Evolutionary conservation across 805 yeast species (phyloP), one percentile per base, ranked within the genome.

Genomic region (Wickerhamiella kazuoi): DNA sequence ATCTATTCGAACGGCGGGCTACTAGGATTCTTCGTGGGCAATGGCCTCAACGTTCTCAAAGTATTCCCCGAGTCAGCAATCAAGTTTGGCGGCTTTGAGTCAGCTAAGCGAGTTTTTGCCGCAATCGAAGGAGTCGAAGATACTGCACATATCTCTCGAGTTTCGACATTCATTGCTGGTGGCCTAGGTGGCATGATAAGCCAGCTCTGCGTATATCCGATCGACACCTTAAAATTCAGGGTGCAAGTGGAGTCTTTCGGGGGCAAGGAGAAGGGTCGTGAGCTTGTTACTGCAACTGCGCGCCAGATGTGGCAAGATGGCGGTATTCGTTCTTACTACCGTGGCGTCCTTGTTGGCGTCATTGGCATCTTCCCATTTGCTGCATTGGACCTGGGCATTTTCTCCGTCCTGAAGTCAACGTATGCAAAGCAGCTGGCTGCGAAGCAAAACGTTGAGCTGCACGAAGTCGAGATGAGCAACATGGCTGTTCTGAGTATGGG

Each of bases 351-450:
- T 39, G 93, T 83, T 20, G 98, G 98, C n/a, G 72, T 86, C 3
- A 71, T 86, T 43, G 98, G 98, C 36, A 87, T 90, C 48, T 90
- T 90, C 62, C 98, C 98, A 0, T 90, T 86, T 55, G 96, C 97
- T 1, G 98, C 98, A 0, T 64, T 90, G 23, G 98, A 90, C 57
- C 63, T 90, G 38, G 98, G 98, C 29, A 84, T 96, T 0, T 90
- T 90, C 56, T 68, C 87, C 8, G 77, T 86, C 1, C 69, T 90
- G 48, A 87, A 87, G 56, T 72, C 74, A 47, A 77, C 81, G 68
- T 77, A 79, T 49, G 67, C 77, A 16, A 61, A 67, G 35, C 66
- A 73, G 44, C 75, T 77, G 54, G 81, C 94, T 8, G 61, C 55
- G 32, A 57, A 56, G 40, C 59, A 59, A 17, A 65, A 69, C 6